These are phyloP conservation scores for Schrenkiella parvula DNA, from an alignment of 345 rosid species.

Conservation along the genomic window DNA sequence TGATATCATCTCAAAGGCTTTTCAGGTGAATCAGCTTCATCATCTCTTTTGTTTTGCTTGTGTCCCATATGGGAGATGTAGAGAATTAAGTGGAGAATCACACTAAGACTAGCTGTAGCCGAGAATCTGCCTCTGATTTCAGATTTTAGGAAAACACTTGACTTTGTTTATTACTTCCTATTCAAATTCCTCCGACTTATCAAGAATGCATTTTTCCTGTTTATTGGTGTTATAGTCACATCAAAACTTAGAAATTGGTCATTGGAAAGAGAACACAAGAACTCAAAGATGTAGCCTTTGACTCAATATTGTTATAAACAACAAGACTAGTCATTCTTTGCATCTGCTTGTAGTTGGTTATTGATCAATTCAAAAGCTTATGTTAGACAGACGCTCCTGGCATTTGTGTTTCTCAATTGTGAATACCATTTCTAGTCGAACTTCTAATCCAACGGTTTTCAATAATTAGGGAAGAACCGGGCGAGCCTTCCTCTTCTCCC, in stretches of 20 bases:
- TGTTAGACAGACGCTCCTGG: not conserved
- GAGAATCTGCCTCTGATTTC: not conserved
- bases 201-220: not conserved
- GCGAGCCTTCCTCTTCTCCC: constrained; percentile 84
- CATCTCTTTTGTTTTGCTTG: not conserved
- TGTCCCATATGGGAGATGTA: not conserved
- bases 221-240: not conserved
- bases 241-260: not conserved
- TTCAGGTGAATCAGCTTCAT: constrained; percentile 61
- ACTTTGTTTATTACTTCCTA: not conserved
- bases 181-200: not conserved
- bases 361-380: not conserved
- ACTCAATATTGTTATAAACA: not conserved
- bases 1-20: constrained; percentile 86
- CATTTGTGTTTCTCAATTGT: constrained; percentile 3
- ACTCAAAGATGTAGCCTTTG: not conserved
- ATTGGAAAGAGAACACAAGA: not conserved
- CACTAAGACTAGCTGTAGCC: not conserved
- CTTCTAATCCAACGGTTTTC: not conserved
- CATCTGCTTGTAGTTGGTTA: not conserved
- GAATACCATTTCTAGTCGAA: not conserved
- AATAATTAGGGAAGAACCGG: constrained; percentile 68
- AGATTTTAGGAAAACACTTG: not conserved
- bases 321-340: not conserved
- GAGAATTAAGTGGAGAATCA: not conserved